Evolutionary conservation across 768 basidiomycete species (phyloP), one percentile per base, ranked within the genome.

Genomic region (Tylopilus sp.): DNA sequence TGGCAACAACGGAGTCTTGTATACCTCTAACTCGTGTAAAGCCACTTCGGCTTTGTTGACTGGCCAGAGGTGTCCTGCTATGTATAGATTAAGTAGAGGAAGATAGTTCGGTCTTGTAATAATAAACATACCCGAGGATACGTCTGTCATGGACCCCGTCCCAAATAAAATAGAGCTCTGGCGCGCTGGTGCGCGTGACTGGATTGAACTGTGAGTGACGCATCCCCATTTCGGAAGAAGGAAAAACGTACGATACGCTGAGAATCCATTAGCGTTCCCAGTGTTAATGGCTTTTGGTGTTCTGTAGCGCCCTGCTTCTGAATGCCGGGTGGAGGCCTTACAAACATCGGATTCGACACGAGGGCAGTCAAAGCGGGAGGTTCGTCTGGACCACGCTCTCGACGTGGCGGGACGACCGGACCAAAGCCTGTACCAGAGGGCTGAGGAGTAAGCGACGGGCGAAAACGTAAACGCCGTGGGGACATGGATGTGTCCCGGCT

Each of bases 1-100:
- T 11, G 88, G 86, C 15, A 89, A 59, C 40, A 91, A 76, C 6
- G 88, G 88, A 1, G 86, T 91, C 69, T 84, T 86, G 73, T 89
- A 91, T 26, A 86, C 75, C 56, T 90, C 87, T 40, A 88, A 71
- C 58, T 86, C 83, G 39, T 85, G 82, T 6, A 91, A 73, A 15
- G 83, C 83, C 51, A 77, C 76, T 69, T 88, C 84, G 18, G 86
- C 82, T 17, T 81, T 74, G 40, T 75, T 80, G 57, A 71, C 65
- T 15, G 73, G 71, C 56, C 63, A 67, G n/a, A 56, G 47, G 36
- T 61, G 50, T 30, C 62, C 64, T 53, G 70, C 59, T 61, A 18
- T 23, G 47, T 17, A 40, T 25, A 39, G 56, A 55, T 63, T 51
- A 63, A 55, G 41, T 55, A 47, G 40, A 30, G 44, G 45, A 50